Percentiles rank a stretch among this genome's conserved stretches.
Evolutionary conservation across 2,329 filamentous ascomycete genomes (phyloP).

Genomic region (Diaporthe nobilis): DNA sequence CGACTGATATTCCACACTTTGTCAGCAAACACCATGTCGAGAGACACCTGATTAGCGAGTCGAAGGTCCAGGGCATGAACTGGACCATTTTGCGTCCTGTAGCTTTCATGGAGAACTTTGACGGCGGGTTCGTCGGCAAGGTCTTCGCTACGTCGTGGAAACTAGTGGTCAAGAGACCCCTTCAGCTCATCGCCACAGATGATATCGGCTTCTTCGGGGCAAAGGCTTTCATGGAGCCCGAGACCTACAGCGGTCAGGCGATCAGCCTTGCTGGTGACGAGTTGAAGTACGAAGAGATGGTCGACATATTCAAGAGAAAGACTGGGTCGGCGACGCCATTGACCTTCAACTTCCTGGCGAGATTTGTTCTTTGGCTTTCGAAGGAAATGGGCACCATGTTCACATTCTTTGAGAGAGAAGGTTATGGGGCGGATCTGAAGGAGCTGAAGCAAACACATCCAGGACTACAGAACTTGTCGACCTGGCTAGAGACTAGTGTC

Average conservation of each 20-base stretch:
- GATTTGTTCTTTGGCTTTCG: background rate
- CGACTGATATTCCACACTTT: constrained; percentile 74
- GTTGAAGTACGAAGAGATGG: constrained; percentile 53
- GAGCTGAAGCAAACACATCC: background rate
- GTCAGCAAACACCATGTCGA: constrained; percentile 74
- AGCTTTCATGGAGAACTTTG: constrained; percentile 72
- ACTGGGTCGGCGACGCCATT: constrained; percentile 44
- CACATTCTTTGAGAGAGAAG: background rate
- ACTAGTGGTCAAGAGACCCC: constrained; percentile 49
- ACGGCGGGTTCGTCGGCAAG: constrained; percentile 51
- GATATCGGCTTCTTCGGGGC: constrained; percentile 63
- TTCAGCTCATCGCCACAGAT: constrained; percentile 58
- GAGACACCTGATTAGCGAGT: constrained; percentile 66
- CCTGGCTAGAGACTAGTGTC: background rate
- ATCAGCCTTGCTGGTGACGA: constrained; percentile 62
- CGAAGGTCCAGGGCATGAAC: constrained; percentile 58
- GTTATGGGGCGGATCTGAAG: background rate
- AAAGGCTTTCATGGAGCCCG: constrained; percentile 56
- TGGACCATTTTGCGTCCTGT: constrained; percentile 75
- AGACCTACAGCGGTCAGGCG: constrained; percentile 53
- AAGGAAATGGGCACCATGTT: constrained; percentile 18
- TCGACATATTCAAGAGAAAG: constrained; percentile 46
- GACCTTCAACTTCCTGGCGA: background rate
- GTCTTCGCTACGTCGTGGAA: constrained; percentile 54
- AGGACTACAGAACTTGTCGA: background rate